Conservation (phyloP, 2,329 filamentous ascomycete genomes). For the Coniochaeta sp. region DNA sequence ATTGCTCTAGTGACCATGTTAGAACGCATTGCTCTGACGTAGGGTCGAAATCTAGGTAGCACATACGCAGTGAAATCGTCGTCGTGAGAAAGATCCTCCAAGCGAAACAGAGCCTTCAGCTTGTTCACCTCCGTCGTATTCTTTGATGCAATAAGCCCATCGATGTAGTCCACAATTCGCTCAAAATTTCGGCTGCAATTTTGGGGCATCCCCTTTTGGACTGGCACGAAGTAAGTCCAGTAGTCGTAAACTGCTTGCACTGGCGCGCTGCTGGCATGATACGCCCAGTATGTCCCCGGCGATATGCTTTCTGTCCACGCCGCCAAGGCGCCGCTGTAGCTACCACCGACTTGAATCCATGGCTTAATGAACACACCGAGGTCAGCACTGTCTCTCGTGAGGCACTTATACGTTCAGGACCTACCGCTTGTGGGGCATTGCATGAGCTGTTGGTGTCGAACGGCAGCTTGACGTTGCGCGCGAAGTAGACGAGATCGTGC, state of each 20-base stretch:
- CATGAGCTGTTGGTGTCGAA: constrained; percentile 40
- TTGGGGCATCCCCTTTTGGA: constrained; percentile 48
- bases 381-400: neutral
- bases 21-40: neutral
- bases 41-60: neutral
- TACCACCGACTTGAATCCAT: constrained; percentile 49
- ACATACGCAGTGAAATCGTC: constrained; percentile 41
- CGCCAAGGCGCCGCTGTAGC: constrained; percentile 47
- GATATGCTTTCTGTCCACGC: constrained; percentile 45
- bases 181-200: constrained; percentile 49
- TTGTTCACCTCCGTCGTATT: constrained; percentile 28
- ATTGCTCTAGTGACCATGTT: constrained; percentile 13
- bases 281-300: constrained; percentile 53
- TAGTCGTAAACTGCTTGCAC: constrained; percentile 49
- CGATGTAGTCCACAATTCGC: constrained; percentile 45
- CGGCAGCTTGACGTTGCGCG: constrained; percentile 41
- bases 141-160: constrained; percentile 35
- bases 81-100: constrained; percentile 38
- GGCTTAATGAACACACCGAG: constrained; percentile 23
- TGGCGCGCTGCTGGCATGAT: constrained; percentile 47
- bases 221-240: constrained; percentile 50
- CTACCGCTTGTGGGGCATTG: constrained; percentile 38
- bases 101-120: constrained; percentile 44
- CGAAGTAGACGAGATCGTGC: constrained; percentile 45
- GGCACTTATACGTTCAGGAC: neutral